Percentiles rank a stretch among this genome's conserved stretches.
phyloP scores from a whole-genome alignment of 208 protist species.

The Histomonas meleagridis region DNA sequence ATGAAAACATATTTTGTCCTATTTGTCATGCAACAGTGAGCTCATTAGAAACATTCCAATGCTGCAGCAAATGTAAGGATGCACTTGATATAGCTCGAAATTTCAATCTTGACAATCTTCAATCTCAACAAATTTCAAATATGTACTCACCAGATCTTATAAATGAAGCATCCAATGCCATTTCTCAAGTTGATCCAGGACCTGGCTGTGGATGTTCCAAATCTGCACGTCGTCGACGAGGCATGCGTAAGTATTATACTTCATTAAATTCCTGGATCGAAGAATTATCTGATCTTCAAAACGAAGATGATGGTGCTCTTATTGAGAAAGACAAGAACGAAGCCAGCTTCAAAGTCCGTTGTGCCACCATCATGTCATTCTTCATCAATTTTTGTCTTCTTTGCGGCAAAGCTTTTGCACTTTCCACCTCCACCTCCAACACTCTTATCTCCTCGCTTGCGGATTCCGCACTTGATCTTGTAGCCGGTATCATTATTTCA shows the following conservation, averaged over 20 bases:
- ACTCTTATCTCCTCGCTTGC: background rate
- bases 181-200: no score
- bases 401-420: background rate
- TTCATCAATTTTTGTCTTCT: background rate
- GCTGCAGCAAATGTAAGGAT: no score
- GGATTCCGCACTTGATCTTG: background rate
- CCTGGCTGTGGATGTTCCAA: no score
- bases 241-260: conserved; percentile 30
- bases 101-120: no score
- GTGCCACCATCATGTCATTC: background rate
- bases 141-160: no score
- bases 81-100: no score
- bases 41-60: no score
- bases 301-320: background rate
- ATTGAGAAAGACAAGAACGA: background rate
- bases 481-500: conserved; percentile 16
- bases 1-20: no score
- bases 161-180: no score
- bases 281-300: background rate
- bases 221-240: no score
- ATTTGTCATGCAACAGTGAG: no score
- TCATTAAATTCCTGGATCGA: background rate
- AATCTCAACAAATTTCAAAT: no score
- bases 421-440: background rate
- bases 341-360: background rate